Conservation (phyloP, 192 early-diverging fungal genomes). For the Umbelopsis sp. region DNA sequence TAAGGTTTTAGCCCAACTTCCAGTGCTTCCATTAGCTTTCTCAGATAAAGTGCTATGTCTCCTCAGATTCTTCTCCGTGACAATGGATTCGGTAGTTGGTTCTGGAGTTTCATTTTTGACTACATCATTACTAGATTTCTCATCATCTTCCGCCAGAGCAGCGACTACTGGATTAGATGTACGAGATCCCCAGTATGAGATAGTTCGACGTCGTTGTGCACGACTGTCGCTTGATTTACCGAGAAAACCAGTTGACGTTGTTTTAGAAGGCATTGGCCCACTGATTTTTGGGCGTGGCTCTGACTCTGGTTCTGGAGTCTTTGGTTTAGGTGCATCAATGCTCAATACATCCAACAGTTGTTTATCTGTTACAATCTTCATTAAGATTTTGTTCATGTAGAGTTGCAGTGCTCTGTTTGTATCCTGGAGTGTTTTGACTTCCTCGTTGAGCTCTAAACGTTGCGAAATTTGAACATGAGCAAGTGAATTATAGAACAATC, state of each 20-base stretch:
- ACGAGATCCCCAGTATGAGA: slow-evolving; percentile 40
- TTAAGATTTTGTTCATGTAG: slow-evolving; percentile 79
- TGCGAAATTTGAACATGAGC: background rate
- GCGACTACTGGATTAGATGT: background rate
- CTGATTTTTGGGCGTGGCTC: background rate
- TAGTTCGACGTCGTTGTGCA: slow-evolving; percentile 36
- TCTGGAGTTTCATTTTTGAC: background rate
- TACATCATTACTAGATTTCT: background rate
- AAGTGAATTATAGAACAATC: background rate
- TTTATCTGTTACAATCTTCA: slow-evolving; percentile 69
- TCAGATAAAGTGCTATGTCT: slow-evolving; percentile 8
- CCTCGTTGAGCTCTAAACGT: slow-evolving; percentile 50
- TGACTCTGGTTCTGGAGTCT: slow-evolving; percentile 1
- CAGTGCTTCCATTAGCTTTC: slow-evolving; percentile 15
- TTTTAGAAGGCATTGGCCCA: slow-evolving; percentile 24
- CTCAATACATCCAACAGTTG: slow-evolving; percentile 48
- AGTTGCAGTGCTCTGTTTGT: slow-evolving; percentile 68
- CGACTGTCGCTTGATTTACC: background rate
- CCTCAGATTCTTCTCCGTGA: background rate
- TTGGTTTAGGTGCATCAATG: slow-evolving; percentile 39
- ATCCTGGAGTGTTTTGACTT: slow-evolving; percentile 61
- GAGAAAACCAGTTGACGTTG: slow-evolving; percentile 17
- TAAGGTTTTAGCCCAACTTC: slow-evolving; percentile 36
- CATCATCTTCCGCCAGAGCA: slow-evolving; percentile 1
- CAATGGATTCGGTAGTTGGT: background rate